These are phyloP conservation scores for Taxillus chinensis DNA, from an alignment of 164 flowering plant species.

Conservation along the genomic window DNA sequence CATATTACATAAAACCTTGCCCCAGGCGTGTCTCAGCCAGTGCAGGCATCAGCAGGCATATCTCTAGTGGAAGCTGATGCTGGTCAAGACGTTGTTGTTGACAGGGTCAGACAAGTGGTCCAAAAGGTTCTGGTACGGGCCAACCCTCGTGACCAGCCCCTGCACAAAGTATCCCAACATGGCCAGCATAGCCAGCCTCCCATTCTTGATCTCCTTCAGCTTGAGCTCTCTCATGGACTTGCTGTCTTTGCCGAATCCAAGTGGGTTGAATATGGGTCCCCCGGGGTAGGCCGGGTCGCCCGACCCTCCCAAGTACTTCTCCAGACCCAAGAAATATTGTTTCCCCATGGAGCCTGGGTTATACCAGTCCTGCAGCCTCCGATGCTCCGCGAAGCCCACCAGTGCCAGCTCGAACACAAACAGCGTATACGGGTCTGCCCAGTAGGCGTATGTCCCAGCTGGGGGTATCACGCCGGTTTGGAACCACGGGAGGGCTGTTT, in stretches of 20 bases:
- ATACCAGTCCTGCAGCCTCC: conserved; percentile 78
- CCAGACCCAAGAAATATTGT: conserved; percentile 79
- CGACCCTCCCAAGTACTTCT: conserved; percentile 66
- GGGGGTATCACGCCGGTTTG: conserved; percentile 86
- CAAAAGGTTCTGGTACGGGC: conserved; percentile 86
- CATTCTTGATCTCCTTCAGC: conserved; percentile 93
- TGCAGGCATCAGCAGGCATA: no score
- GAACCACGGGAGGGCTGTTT: conserved; percentile 95
- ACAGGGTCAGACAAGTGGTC: conserved; percentile 93
- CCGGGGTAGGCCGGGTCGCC: conserved; percentile 73
- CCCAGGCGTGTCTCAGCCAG: no score
- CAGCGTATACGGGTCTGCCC: conserved; percentile 87
- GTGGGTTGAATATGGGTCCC: conserved; percentile 76
- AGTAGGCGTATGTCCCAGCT: conserved; percentile 77
- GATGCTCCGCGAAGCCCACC: conserved; percentile 98
- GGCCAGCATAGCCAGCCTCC: conserved; percentile 94
- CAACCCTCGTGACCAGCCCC: conserved; percentile 81
- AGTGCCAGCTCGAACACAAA: conserved; percentile 85
- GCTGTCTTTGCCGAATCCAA: conserved; percentile 86
- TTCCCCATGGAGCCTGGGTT: conserved; percentile 87
- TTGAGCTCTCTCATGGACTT: conserved; percentile 83
- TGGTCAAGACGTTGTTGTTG: conserved; percentile 89
- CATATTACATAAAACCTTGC: no score
- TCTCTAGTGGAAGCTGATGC: conserved; percentile 73
- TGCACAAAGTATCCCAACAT: conserved; percentile 81